A percentile compares a stretch with the other conserved stretches of the same genome.
These are phyloP conservation scores for Acarospora socialis DNA, from an alignment of 2,329 filamentous ascomycete species.

Conservation along the genomic window DNA sequence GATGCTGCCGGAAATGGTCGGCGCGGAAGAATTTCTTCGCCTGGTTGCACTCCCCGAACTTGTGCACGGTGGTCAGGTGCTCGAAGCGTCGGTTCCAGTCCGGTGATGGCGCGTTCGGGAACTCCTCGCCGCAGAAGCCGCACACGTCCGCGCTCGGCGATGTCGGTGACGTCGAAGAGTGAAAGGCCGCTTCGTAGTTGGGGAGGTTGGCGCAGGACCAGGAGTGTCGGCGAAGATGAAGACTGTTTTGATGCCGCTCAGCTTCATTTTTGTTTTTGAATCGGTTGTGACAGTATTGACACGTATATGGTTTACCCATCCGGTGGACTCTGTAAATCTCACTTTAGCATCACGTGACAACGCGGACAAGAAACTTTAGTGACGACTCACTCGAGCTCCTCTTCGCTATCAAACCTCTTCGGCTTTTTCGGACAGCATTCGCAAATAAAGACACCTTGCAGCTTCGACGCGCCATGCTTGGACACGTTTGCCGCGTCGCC, in stretches of 20 bases:
- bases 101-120: constrained; percentile 55
- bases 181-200: constrained; percentile 68
- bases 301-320: constrained; percentile 41
- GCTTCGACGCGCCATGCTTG: constrained; percentile 3
- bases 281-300: constrained; percentile 39
- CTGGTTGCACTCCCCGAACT: constrained; percentile 95
- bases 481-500: constrained; percentile 73
- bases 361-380: background rate
- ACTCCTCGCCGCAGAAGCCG: constrained; percentile 92
- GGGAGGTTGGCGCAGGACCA: constrained; percentile 88
- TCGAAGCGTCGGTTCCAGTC: constrained; percentile 80
- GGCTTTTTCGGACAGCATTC: constrained; percentile 45
- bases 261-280: constrained; percentile 47
- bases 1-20: constrained; percentile 93
- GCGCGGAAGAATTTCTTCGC: constrained; percentile 96
- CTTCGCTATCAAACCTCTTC: constrained; percentile 39
- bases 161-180: constrained; percentile 47
- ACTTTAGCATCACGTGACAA: constrained; percentile 3
- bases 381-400: constrained; percentile 35
- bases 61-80: constrained; percentile 83
- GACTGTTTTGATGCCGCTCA: constrained; percentile 41
- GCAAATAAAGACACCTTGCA: constrained; percentile 31
- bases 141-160: constrained; percentile 61
- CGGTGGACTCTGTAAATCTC: constrained; percentile 30
- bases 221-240: constrained; percentile 45